These are phyloP conservation scores for Oidiodendron maius DNA, from an alignment of 495 filamentous ascomycete species.

Conservation along the genomic window DNA sequence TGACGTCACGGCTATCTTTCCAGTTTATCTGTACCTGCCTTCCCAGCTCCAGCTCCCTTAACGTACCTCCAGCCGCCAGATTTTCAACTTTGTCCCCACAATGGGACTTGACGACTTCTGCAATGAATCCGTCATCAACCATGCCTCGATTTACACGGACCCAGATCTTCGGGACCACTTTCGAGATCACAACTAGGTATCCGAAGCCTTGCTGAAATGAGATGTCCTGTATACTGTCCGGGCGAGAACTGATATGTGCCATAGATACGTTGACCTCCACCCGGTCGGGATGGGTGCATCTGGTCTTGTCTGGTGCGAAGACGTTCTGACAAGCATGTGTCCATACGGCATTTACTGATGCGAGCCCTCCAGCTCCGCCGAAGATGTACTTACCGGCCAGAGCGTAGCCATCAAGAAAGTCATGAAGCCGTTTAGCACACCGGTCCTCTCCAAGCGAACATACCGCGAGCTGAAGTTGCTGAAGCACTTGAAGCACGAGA, in stretches of 20 bases:
- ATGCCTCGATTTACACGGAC: slow-evolving; percentile 99
- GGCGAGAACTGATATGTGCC: no score
- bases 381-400: slow-evolving; percentile 92
- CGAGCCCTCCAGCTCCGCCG: slow-evolving; percentile 70
- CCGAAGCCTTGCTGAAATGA: no score
- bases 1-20: no score
- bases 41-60: no score
- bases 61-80: no score
- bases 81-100: no score
- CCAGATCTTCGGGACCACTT: slow-evolving; percentile 98
- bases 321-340: background rate
- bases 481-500: slow-evolving; percentile 95
- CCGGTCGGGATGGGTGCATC: slow-evolving; percentile 99
- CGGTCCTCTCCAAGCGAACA: slow-evolving; percentile 92
- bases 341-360: slow-evolving; percentile 5
- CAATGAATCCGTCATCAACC: no score
- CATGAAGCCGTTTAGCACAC: slow-evolving; percentile 99
- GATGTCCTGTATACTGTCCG: no score
- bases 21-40: no score
- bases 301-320: slow-evolving; percentile 81
- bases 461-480: slow-evolving; percentile 96
- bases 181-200: slow-evolving; percentile 98
- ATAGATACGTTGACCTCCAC: slow-evolving; percentile 92
- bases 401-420: slow-evolving; percentile 99
- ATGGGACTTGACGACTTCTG: no score